Evolutionary conservation across 2,329 filamentous ascomycete genomes (phyloP).

Genomic region (Teratosphaeria viscida): DNA sequence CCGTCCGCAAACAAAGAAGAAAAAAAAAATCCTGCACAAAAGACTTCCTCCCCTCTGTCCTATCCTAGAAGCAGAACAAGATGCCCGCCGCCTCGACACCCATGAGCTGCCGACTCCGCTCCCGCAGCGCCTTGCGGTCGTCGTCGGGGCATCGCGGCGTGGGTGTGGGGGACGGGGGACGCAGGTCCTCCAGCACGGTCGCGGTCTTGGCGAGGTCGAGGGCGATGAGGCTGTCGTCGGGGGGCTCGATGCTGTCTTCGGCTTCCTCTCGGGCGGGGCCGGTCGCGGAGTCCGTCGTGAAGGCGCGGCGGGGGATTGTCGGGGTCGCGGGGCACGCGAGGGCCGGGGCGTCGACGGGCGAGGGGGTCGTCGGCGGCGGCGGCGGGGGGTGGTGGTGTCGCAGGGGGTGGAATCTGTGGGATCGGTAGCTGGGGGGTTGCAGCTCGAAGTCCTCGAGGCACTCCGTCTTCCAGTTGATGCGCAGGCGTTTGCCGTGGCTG

Average conservation of each 20-base stretch:
- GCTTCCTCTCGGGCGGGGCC: background rate
- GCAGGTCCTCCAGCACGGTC: background rate
- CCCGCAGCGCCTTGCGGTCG: conserved; percentile 7
- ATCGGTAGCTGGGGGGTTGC: conserved; percentile 35
- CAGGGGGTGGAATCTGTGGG: conserved; percentile 14
- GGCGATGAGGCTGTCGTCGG: conserved; percentile 9
- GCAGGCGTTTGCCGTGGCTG: conserved; percentile 31
- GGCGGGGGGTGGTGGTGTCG: background rate
- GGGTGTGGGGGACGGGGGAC: background rate
- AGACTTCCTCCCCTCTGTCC: background rate
- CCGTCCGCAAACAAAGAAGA: no score
- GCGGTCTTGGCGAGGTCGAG: conserved; percentile 13
- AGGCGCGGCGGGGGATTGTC: background rate
- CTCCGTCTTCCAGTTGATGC: conserved; percentile 34
- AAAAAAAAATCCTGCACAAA: background rate
- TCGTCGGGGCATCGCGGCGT: background rate
- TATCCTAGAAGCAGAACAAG: conserved; percentile 15
- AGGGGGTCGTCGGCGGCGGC: no score
- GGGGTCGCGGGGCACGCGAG: conserved; percentile 8
- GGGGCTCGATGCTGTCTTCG: conserved; percentile 6
- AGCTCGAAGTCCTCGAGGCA: conserved; percentile 32
- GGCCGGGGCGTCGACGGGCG: background rate
- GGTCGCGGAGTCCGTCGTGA: background rate
- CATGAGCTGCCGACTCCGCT: conserved; percentile 3
- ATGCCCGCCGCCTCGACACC: conserved; percentile 13